A percentile compares a stretch with the other conserved stretches of the same genome.
Conservation (phyloP, 768 basidiomycete species). For the Baorangia bicolor region DNA sequence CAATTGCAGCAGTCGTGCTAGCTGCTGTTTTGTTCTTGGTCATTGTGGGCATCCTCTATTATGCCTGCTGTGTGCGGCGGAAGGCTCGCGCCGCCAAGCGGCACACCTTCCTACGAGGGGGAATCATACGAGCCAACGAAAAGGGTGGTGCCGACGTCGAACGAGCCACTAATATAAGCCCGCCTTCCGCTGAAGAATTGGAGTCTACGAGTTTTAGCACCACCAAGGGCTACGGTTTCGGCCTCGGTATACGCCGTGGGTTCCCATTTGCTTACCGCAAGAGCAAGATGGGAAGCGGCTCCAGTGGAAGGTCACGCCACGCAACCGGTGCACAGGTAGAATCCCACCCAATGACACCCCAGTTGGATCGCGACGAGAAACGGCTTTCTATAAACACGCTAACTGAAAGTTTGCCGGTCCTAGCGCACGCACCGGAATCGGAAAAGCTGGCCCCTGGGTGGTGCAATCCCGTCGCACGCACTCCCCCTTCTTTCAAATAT, state of each 20-base stretch:
- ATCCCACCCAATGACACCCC: conserved; percentile 24
- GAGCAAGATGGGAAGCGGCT: conserved; percentile 19
- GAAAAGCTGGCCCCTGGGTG: conserved; percentile 36
- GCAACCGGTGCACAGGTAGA: conserved; percentile 10
- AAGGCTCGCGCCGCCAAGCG: conserved; percentile 35
- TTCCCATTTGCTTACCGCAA: conserved; percentile 28
- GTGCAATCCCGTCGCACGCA: conserved; percentile 24
- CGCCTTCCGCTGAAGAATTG: conserved; percentile 22
- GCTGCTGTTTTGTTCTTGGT: conserved; percentile 54
- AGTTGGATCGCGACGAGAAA: conserved; percentile 28
- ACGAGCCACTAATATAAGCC: conserved; percentile 2
- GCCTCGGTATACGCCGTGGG: conserved; percentile 30
- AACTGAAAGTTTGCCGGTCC: conserved; percentile 15
- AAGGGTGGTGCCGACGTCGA: conserved; percentile 10
- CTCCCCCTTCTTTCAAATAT: conserved; percentile 14
- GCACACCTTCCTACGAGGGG: not conserved
- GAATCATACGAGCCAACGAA: not conserved
- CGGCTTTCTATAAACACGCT: conserved; percentile 26
- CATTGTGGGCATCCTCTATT: conserved; percentile 42
- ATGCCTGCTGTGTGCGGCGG: conserved; percentile 48
- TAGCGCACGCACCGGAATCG: conserved; percentile 25
- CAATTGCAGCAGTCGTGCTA: conserved; percentile 65
- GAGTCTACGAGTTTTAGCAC: conserved; percentile 31
- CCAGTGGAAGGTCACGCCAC: conserved; percentile 18
- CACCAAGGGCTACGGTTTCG: conserved; percentile 35